Base-by-base conservation (phyloP, 345 rosid genomes). In the Linum usitatissimum region DNA sequence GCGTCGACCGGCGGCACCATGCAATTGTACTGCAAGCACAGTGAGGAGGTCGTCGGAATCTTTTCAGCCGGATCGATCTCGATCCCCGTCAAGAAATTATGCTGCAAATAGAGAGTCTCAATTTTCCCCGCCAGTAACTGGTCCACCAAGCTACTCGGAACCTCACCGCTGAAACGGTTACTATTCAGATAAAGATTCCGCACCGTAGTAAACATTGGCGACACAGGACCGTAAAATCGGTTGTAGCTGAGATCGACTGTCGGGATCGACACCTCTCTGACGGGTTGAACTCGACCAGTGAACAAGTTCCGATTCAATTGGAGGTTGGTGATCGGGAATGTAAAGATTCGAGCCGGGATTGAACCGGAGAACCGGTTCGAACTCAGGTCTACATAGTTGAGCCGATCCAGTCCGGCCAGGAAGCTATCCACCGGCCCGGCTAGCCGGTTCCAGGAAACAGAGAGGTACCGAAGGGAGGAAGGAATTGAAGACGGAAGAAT, bases 11-110 rank as follows among this genome's bases (percentile, higher is more conserved):
- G 94, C 56, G 86, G 83, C 18, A 92, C 97, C 98, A 89, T 89
- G 60, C 98, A 92, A 34, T 92, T 92, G 65, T 87, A 92, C 74
- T 89, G 96, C 45, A 89, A 70, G 71, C 98, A 92, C 72, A 92
- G 62, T 10, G 97, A 89, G 58, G 86, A 82, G 61, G 90, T 89
- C 66, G 75, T 10, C 21, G 96, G 98, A 56, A 91, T 88, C 63
- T 80, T 79, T 0, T 93, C 98, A 83, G 91, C 68, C 63, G 96
- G 98, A 57, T 78, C 84, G 17, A 92, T 89, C 79, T 73, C 71
- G 18, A 92, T 92, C 19, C 97, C 98, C 1, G 98, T 92, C 70
- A 92, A 68, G 65, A 75, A 92, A 61, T 92, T 92, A 49, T 92
- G 98, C 76, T 92, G 98, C 72, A 92, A 69, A 71, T 92, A 92